A percentile compares a stretch with the other conserved stretches of the same genome.
These are phyloP conservation scores for Aspergillus glaucus DNA, from an alignment of 2,329 filamentous ascomycete genomes.

Conservation along the genomic window DNA sequence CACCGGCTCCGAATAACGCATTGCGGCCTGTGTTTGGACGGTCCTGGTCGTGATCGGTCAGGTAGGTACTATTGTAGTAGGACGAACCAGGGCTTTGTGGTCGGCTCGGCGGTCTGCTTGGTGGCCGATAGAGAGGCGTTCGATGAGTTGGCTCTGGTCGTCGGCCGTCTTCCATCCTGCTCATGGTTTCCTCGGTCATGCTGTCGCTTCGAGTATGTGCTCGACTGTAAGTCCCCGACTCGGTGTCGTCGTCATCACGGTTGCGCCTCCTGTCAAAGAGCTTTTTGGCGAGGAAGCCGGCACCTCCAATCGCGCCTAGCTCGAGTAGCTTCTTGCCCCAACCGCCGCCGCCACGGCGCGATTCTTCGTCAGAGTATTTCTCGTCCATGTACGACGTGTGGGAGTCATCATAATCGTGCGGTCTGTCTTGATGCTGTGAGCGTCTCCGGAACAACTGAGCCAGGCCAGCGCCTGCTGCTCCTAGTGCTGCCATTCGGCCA, in stretches of 20 bases:
- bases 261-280: constrained; percentile 52
- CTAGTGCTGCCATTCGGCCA: constrained; percentile 48
- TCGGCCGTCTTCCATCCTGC: constrained; percentile 48
- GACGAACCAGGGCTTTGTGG: constrained; percentile 30
- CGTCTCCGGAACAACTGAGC: constrained; percentile 44
- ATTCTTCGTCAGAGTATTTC: constrained; percentile 54
- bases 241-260: constrained; percentile 48
- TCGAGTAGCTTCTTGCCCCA: constrained; percentile 57
- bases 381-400: constrained; percentile 60
- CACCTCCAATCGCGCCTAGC: constrained; percentile 57
- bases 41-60: constrained; percentile 38
- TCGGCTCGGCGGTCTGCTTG: constrained; percentile 27
- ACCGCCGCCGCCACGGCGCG: constrained; percentile 49
- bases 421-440: constrained; percentile 39
- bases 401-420: constrained; percentile 37
- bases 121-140: constrained; percentile 27
- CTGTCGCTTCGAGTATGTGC: constrained; percentile 45
- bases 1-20: constrained; percentile 61
- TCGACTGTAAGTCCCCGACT: constrained; percentile 47
- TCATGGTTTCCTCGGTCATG: constrained; percentile 36
- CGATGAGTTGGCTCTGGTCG: constrained; percentile 39
- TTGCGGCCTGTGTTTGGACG: constrained; percentile 49
- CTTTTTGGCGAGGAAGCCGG: constrained; percentile 55
- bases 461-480: constrained; percentile 53
- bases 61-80: constrained; percentile 36